phyloP scores from a whole-genome alignment of 169 alveolate species.

The Amoebophrya sp. region DNA sequence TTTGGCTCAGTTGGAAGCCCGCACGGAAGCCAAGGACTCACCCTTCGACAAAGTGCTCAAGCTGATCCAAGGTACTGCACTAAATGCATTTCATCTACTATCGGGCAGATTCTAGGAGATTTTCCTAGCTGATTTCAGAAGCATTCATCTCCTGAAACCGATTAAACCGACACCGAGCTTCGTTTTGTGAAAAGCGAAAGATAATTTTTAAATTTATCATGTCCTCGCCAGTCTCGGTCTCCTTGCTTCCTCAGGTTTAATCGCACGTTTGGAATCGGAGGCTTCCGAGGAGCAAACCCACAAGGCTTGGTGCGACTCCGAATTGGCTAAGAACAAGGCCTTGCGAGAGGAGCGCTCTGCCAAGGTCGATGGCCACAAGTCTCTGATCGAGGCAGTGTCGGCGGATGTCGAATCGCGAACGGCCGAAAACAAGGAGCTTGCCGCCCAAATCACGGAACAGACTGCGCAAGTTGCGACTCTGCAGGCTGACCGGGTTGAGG shows the following conservation, averaged over 20 bases:
- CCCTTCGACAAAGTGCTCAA: conserved; percentile 16
- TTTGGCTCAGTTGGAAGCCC: not conserved
- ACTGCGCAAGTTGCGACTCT: not conserved
- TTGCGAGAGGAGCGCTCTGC: conserved; percentile 18
- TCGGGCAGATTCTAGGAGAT: no score
- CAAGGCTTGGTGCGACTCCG: conserved; percentile 20
- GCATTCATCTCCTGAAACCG: no score
- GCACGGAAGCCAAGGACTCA: not conserved
- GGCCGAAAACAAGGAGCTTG: conserved; percentile 2
- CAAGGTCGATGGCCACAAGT: conserved; percentile 22
- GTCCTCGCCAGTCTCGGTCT: no score
- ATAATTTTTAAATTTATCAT: no score
- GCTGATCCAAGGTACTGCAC: conserved; percentile 17
- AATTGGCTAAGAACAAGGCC: not conserved
- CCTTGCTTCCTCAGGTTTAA: no score
- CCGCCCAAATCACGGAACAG: not conserved
- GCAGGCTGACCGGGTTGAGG: conserved; percentile 15
- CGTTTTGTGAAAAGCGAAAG: no score
- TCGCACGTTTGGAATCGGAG: not conserved
- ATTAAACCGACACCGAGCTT: no score
- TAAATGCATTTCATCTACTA: no score
- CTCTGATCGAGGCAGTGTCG: conserved; percentile 2
- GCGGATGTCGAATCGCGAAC: not conserved
- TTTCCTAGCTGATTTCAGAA: no score
- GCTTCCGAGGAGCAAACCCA: conserved; percentile 9